Base-by-base conservation (phyloP, 768 basidiomycete genomes). In the Podaxis pistillaris region DNA sequence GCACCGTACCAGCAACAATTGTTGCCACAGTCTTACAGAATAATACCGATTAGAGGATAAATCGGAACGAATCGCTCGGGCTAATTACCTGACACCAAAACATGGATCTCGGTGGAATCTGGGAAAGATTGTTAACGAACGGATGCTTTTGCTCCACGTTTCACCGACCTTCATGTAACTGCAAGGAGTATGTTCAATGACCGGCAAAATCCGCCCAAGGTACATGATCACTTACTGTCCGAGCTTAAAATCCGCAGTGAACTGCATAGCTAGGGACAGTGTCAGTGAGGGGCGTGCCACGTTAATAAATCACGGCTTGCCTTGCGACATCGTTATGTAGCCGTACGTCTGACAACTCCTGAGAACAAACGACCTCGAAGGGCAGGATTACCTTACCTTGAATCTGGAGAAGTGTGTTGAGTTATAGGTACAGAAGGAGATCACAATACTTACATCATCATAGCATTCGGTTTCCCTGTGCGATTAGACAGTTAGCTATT, bases 221-320 rank as follows among this genome's bases (percentile, higher is more conserved):
- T 46, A 49, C 33, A 41, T 9, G n/a, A 57, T 22, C 46, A 87
- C 88, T 77, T 79, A 89, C 74, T 90, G 88, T 50, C 90, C 89
- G 19, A 91, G 81, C 73, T 91, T 91, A 72, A 91, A 87, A 71
- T 91, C 90, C 54, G 83, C 81, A 15, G 87, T 83, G 70, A 90
- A 90, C 63, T 83, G 82, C 73, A 90, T 80, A 2, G 86, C 88
- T 76, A 74, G 75, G 75, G 22, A 6, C 62, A 44, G 53, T 17
- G 41, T 75, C 78, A 65, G 57, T 53, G 26, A 17, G 44, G 22
- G 38, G 46, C 26, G 17, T 26, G 9, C 8, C 8, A 8, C 4
- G 15, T 2, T 1, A 9, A 44, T 24, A 41, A 11, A 30, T 17
- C 12, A 9, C 33, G 9, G 52, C 68, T 13, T 62, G 75, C 78